A percentile compares a stretch with the other conserved stretches of the same genome.
Conservation (phyloP, 352 stramenopile genomes). For the Phytophthora foliorum region DNA sequence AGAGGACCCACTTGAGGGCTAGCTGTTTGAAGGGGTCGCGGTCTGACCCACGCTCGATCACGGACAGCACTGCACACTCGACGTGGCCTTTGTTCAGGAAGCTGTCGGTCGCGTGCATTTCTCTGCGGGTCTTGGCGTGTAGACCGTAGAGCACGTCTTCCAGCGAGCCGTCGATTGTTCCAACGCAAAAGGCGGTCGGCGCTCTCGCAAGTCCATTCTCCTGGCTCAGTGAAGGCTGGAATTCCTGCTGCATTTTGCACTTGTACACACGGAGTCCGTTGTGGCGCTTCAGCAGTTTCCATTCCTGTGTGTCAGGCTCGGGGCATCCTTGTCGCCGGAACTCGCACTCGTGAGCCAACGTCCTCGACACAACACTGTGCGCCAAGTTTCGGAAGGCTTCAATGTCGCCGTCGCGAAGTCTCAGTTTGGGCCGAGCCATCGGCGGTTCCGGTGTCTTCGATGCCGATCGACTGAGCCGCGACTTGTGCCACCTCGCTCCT, state of each 20-base stretch:
- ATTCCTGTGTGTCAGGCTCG: conserved; percentile 26
- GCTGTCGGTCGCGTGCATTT: conserved; percentile 26
- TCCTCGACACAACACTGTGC: conserved; percentile 45
- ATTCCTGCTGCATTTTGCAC: conserved; percentile 19
- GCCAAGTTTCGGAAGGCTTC: conserved; percentile 38
- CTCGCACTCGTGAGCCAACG: conserved; percentile 50
- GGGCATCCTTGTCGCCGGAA: conserved; percentile 32
- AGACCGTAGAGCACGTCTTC: conserved; percentile 37
- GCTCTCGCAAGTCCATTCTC: conserved; percentile 12
- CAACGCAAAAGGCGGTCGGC: conserved; percentile 29
- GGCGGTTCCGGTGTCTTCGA: conserved; percentile 17
- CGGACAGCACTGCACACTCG: conserved; percentile 36
- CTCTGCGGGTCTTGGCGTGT: conserved; percentile 32
- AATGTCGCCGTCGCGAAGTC: conserved; percentile 38
- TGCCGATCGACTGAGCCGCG: conserved; percentile 4
- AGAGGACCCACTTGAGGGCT: conserved; percentile 49
- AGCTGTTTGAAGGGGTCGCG: conserved; percentile 50
- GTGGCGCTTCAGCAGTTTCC: conserved; percentile 38
- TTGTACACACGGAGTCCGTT: conserved; percentile 35
- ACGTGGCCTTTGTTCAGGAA: conserved; percentile 33
- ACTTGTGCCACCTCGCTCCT: conserved; percentile 20
- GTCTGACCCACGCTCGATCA: conserved; percentile 33
- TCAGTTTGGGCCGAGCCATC: conserved; percentile 22
- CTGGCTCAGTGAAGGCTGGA: conserved; percentile 18
- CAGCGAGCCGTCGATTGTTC: conserved; percentile 30